A percentile compares a stretch with the other conserved stretches of the same genome.
phyloP scores from a whole-genome alignment of 148 eudicot genomes.

The Talinum fruticosum region DNA sequence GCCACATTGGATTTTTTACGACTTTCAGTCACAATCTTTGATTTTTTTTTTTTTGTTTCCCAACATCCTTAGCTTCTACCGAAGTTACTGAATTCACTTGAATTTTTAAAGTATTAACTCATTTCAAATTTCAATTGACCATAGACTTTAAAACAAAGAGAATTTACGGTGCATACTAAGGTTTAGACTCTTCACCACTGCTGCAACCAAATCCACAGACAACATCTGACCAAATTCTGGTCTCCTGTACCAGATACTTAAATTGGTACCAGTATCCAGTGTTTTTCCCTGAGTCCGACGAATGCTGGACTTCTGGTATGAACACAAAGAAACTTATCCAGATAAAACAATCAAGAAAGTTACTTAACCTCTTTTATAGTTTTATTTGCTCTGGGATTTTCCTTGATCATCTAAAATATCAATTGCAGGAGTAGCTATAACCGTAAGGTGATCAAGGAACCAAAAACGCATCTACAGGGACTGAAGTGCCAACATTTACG shows the following conservation, averaged over 20 bases:
- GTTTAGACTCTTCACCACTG: neutral
- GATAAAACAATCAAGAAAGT: neutral
- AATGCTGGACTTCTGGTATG: too few relatives aligned
- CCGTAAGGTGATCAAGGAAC: neutral
- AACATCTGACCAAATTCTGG: neutral
- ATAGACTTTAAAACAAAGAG: too few relatives aligned
- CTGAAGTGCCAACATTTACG: conserved; percentile 3
- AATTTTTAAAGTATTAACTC: too few relatives aligned
- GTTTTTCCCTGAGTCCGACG: neutral
- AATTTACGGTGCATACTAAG: neutral
- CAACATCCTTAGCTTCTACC: neutral
- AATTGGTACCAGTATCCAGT: neutral
- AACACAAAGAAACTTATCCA: neutral
- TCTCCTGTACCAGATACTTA: neutral
- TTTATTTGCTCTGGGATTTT: neutral
- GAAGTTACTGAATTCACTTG: neutral
- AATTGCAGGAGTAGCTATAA: neutral
- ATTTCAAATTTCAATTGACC: neutral
- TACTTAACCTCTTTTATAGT: neutral
- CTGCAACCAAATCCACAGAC: neutral
- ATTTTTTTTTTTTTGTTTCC: too few relatives aligned
- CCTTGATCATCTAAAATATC: neutral
- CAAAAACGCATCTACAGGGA: neutral
- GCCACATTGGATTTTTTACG: neutral
- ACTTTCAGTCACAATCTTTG: neutral